Evolutionary conservation across 257 asterid genomes (phyloP).

Genomic region (Primulina tabacum): DNA sequence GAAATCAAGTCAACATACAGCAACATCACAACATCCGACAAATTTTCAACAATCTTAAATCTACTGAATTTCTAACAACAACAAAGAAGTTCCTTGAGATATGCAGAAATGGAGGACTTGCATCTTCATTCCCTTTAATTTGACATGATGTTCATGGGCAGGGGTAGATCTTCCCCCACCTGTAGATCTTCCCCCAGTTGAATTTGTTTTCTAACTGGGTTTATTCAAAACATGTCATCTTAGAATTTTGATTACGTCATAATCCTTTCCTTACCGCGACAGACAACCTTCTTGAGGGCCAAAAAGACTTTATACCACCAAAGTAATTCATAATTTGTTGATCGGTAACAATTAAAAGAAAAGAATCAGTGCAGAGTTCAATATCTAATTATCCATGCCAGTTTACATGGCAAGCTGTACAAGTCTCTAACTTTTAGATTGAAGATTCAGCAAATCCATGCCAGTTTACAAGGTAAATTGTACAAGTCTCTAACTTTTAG

Average conservation of each 20-base stretch:
- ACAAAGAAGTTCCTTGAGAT: background rate
- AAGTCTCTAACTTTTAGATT: background rate
- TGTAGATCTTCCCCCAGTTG: background rate
- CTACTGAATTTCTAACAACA: background rate
- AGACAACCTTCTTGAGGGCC: background rate
- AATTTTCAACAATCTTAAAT: background rate
- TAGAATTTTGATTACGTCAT: background rate
- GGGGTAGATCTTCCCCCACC: background rate
- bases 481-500: background rate
- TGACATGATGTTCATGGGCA: background rate
- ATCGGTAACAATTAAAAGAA: background rate
- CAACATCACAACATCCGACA: background rate
- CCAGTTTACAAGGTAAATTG: background rate
- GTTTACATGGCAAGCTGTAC: background rate
- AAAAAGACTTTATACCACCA: background rate
- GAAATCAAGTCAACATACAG: background rate
- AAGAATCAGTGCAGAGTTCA: background rate
- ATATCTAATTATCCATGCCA: background rate
- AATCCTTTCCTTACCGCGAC: background rate
- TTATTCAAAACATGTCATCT: background rate
- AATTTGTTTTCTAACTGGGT: background rate
- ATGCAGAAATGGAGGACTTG: background rate
- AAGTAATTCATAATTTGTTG: background rate
- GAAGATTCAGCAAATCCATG: background rate
- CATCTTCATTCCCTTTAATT: background rate